Conservation (phyloP, 306 rosid genomes). For the Arachis stenosperma region DNA sequence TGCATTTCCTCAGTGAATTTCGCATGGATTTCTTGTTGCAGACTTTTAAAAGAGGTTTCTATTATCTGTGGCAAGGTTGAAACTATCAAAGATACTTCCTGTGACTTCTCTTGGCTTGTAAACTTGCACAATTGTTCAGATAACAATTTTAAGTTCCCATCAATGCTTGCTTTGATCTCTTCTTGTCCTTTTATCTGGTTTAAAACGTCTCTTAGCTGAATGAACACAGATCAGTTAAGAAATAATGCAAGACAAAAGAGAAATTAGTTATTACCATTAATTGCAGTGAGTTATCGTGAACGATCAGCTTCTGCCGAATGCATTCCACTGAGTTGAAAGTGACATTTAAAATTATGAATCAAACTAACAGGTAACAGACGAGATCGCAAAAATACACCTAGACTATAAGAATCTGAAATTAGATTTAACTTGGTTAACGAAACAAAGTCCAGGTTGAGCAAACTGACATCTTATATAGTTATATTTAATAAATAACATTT, state of each 20-base stretch:
- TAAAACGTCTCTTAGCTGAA: conserved; percentile 33
- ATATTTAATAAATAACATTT: too few species aligned
- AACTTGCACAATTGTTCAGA: conserved; percentile 60
- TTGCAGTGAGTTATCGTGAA: conserved; percentile 71
- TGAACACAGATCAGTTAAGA: conserved; percentile 39
- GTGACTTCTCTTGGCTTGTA: conserved; percentile 61
- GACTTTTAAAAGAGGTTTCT: conserved; percentile 61
- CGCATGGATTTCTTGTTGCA: conserved; percentile 53
- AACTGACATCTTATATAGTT: not conserved
- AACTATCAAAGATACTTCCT: conserved; percentile 61
- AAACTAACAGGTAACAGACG: not conserved
- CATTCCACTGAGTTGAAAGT: conserved; percentile 63
- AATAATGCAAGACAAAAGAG: conserved; percentile 32
- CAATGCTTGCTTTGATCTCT: conserved; percentile 70
- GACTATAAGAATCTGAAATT: not conserved
- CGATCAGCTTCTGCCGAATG: conserved; percentile 72
- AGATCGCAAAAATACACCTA: not conserved
- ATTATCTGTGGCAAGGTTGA: conserved; percentile 69
- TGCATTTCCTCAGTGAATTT: conserved; percentile 65
- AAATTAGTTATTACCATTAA: conserved; percentile 61
- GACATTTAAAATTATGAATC: conserved; percentile 29
- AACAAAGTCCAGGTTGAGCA: not conserved
- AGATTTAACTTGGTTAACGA: not conserved
- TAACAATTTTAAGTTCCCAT: conserved; percentile 67
- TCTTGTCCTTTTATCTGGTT: conserved; percentile 84